Evolutionary conservation across 2,329 filamentous ascomycete genomes (phyloP).

Genomic region (Paraphoma sp.): DNA sequence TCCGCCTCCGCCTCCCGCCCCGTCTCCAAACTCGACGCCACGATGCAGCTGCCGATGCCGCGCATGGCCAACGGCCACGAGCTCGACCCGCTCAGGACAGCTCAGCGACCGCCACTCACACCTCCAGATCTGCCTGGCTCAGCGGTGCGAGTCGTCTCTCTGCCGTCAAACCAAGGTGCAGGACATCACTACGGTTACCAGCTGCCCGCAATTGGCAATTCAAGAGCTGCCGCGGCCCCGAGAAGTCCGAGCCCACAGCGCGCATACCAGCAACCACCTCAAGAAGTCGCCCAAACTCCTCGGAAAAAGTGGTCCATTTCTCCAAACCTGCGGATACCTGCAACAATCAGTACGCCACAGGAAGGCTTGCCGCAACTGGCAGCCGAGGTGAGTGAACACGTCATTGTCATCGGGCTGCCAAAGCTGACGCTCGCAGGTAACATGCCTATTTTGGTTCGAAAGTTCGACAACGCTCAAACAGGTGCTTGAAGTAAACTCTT

Average conservation of each 20-base stretch:
- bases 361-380: conserved; percentile 49
- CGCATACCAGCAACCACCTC: conserved; percentile 14
- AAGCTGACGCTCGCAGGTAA: conserved; percentile 67
- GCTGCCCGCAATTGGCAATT: conserved; percentile 45
- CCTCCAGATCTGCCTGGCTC: conserved; percentile 42
- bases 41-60: conserved; percentile 44
- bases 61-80: conserved; percentile 31
- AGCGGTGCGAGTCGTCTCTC: conserved; percentile 39
- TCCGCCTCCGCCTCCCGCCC: conserved; percentile 30
- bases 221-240: conserved; percentile 34
- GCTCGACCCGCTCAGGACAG: conserved; percentile 25
- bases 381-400: conserved; percentile 43
- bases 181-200: conserved; percentile 43
- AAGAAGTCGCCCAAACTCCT: conserved; percentile 30
- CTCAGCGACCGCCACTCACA: conserved; percentile 38
- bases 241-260: conserved; percentile 27
- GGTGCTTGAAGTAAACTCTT: conserved; percentile 67
- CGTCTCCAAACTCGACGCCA: conserved; percentile 34
- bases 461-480: conserved; percentile 78
- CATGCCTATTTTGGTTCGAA: conserved; percentile 98
- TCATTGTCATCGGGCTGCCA: background rate
- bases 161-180: conserved; percentile 34
- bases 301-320: conserved; percentile 43
- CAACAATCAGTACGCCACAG: conserved; percentile 47
- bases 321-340: conserved; percentile 45